Base-by-base conservation (phyloP, 139 green algal species). In the Chlorella sp. region DNA sequence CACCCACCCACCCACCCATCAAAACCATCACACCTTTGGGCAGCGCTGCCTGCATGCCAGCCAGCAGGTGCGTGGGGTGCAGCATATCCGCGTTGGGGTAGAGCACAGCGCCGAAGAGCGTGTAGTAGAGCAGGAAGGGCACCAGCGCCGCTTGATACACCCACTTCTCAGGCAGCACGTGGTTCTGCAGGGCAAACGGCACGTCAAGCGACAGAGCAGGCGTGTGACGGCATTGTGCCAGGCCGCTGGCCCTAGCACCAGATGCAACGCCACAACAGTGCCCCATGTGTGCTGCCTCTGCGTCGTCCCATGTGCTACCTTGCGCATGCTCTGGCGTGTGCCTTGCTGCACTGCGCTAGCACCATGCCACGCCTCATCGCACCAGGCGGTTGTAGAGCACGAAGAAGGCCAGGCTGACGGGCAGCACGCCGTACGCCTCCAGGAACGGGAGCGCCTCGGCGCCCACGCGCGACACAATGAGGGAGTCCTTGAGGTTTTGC, bases 401-500 rank as follows among this genome's bases (percentile, higher is more conserved):
- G 74, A 94, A 93, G 84, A 96, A 96, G 2, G 64, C 78, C 0
- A 96, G 72, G 20, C 79, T 90, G 30, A 81, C 81, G 4, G 91
- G 91, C 61, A 96, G 86, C 35, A 95, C 90, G 3, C 81, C 81
- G 67, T 87, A 89, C 2, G 89, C 87, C 17, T 86, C 80, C 14
- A 96, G 79, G 74, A 91, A 94, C 6, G 91, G 91, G 72, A 96
- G 83, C n/a, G 83, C 85, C 81, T 96, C 91, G 2, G 91, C 91
- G 3, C 91, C 91, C 3, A 83, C 78, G 10, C 77, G 83, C 1
- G 87, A 92, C 49, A 96, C 88, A 71, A 96, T 83, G 35, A 96
- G 89, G 3, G 87, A 81, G 55, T 96, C 91, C 65, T 93, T 93
- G 64, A 94, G 69, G 71, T 84, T 91, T 76, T 91, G 85, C 70